A percentile compares a stretch with the other conserved stretches of the same genome.
These are phyloP conservation scores for Ceratocystis papillata DNA, from an alignment of 2,329 filamentous ascomycete species.

Conservation along the genomic window DNA sequence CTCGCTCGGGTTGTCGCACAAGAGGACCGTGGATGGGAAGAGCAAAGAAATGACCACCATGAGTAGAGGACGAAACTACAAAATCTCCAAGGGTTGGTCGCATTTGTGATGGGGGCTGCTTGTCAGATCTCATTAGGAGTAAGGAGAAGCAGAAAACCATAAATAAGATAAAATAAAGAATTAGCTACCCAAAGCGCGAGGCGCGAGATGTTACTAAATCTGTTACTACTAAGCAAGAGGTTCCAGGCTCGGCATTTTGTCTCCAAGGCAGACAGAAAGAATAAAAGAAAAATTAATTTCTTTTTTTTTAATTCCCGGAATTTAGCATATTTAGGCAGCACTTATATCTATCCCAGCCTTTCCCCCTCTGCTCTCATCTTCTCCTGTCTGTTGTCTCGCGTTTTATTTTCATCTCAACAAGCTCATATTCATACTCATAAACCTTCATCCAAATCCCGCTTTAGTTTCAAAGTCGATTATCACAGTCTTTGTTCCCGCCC, in stretches of 20 bases:
- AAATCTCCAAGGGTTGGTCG: not conserved
- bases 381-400: not conserved
- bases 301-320: not conserved
- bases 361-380: not conserved
- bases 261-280: not conserved
- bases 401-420: not conserved
- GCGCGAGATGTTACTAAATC: no score
- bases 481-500: conserved; percentile 22
- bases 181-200: no score
- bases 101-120: not conserved
- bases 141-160: not conserved
- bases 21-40: no score
- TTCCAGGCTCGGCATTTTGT: not conserved
- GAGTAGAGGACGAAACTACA: not conserved
- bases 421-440: not conserved
- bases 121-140: conserved; percentile 11
- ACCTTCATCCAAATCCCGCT: not conserved
- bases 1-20: no score
- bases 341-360: not conserved
- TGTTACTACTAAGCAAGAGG: not conserved
- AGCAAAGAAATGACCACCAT: not conserved
- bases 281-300: not conserved
- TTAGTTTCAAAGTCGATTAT: not conserved
- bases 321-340: not conserved
- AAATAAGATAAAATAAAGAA: not conserved